Percentiles rank a stretch among this genome's conserved stretches.
Evolutionary conservation across 2,329 filamentous ascomycete species (phyloP).

Genomic region (Fusarium nodosum): DNA sequence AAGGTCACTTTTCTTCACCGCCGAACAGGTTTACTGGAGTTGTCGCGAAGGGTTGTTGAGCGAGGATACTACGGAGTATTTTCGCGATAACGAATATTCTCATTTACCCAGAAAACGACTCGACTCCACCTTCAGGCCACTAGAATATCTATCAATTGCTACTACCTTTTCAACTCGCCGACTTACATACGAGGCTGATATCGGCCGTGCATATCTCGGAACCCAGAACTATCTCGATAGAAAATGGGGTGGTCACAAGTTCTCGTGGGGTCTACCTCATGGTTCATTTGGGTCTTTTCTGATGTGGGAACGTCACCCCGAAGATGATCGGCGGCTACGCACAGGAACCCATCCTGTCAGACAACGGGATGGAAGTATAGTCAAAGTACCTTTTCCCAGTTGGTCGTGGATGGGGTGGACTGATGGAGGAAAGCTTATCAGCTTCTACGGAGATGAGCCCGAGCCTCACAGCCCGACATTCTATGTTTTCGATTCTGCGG

Average conservation of each 20-base stretch:
- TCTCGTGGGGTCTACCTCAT: constrained; percentile 4
- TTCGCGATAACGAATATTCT: background rate
- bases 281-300: background rate
- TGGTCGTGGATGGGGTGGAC: constrained; percentile 8
- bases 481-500: background rate
- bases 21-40: constrained; percentile 1
- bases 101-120: background rate
- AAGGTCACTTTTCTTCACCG: background rate
- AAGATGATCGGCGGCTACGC: rapidly evolving
- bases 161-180: background rate
- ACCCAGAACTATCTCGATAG: background rate
- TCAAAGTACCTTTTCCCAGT: background rate
- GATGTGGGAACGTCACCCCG: background rate
- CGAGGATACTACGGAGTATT: background rate
- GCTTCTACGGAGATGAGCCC: background rate
- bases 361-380: background rate
- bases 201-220: background rate
- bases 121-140: background rate
- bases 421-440: background rate
- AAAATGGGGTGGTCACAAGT: background rate
- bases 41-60: background rate
- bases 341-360: background rate
- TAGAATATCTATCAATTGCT: background rate
- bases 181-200: background rate
- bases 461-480: background rate